Evolutionary conservation across 2,329 filamentous ascomycete species (phyloP).

Genomic region (Botrytis porri): DNA sequence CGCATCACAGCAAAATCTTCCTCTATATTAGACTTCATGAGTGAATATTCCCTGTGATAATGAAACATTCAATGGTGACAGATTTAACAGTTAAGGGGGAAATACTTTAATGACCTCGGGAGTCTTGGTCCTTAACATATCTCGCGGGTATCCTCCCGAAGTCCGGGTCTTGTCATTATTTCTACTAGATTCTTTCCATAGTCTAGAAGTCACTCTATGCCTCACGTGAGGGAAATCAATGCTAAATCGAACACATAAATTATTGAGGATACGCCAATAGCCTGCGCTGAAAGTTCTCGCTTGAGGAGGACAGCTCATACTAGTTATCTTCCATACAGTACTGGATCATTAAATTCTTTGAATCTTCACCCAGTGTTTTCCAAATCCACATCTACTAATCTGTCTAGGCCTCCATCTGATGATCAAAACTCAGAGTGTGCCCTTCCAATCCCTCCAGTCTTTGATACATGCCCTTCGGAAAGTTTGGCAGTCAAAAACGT

Average conservation of each 20-base stretch:
- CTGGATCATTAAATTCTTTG: not conserved
- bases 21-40: accelerated
- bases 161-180: not conserved
- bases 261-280: not conserved
- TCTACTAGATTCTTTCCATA: not conserved
- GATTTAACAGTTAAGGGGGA: not conserved
- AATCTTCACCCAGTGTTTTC: not conserved
- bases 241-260: not conserved
- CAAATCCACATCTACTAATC: not conserved
- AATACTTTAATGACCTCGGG: not conserved
- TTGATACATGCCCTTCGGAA: not conserved
- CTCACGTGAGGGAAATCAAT: not conserved
- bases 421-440: not conserved
- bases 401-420: not conserved
- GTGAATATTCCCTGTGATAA: not conserved
- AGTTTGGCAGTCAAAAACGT: not conserved
- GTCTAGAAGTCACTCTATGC: not conserved
- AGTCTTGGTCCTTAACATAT: not conserved
- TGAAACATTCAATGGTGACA: not conserved
- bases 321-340: not conserved
- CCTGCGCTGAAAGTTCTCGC: not conserved
- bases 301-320: not conserved
- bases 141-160: not conserved
- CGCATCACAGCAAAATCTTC: not conserved
- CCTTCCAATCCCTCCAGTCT: not conserved